A percentile compares a stretch with the other conserved stretches of the same genome.
These are phyloP conservation scores for Fusarium illudens DNA, from an alignment of 2,329 filamentous ascomycete species.

Conservation along the genomic window DNA sequence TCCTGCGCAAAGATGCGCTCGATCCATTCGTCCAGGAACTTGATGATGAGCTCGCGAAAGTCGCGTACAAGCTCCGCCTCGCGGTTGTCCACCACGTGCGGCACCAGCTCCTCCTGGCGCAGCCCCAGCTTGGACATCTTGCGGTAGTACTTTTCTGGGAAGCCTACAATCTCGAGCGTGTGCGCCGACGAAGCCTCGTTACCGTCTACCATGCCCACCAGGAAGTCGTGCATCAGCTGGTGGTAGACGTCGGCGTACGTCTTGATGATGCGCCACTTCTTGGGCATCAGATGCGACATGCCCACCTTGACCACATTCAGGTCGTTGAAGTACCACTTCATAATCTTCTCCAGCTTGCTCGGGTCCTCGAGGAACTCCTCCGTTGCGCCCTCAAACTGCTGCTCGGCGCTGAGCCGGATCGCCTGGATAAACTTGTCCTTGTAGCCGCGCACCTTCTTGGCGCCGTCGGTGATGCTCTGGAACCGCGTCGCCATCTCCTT, in stretches of 20 bases:
- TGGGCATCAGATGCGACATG: conserved; percentile 91
- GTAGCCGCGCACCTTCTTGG: conserved; percentile 91
- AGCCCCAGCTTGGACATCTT: conserved; percentile 95
- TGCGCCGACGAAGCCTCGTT: conserved; percentile 85
- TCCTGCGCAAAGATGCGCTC: conserved; percentile 89
- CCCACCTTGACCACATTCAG: conserved; percentile 93
- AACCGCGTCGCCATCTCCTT: conserved; percentile 93
- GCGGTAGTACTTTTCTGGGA: conserved; percentile 93
- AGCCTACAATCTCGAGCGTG: conserved; percentile 90
- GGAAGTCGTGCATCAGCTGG: conserved; percentile 92
- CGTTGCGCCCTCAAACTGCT: conserved; percentile 76
- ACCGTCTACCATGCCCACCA: conserved; percentile 84
- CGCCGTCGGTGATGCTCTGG: conserved; percentile 93
- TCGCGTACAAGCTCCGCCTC: conserved; percentile 91
- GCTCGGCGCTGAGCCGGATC: conserved; percentile 76
- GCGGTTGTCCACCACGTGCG: conserved; percentile 89
- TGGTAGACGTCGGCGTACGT: conserved; percentile 94
- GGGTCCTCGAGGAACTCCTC: conserved; percentile 86
- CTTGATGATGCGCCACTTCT: conserved; percentile 94
- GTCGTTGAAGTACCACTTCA: conserved; percentile 98
- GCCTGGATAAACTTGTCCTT: conserved; percentile 93
- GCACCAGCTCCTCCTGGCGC: conserved; percentile 76
- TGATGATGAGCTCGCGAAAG: conserved; percentile 94
- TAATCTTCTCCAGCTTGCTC: conserved; percentile 80
- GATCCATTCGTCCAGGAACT: conserved; percentile 97